Evolutionary conservation across 1,284 basidiomycete genomes (phyloP), one percentile per base, ranked within the genome.

Genomic region (Tilletia indica): DNA sequence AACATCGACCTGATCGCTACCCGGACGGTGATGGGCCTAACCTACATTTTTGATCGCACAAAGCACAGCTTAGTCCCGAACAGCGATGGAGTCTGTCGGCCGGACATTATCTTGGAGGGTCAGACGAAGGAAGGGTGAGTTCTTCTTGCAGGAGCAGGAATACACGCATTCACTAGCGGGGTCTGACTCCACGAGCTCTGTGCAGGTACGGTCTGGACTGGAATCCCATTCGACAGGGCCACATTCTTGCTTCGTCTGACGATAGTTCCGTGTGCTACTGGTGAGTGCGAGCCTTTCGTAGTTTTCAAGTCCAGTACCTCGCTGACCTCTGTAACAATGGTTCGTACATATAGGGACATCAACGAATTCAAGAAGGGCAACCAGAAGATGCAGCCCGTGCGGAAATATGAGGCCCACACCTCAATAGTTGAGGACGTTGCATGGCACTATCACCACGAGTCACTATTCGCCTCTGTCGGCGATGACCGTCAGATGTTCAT

Each of bases 1-100:
- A 99, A 99, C 83, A 92, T 93, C 5, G 93, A 99, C 85, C 85
- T 99, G 77, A 93, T 99, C 76, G 97, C 97, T 1, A 99, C 96
- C 9, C 96, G 98, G 78, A 88, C 94, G 11, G 89, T 96, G 8
- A 90, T 89, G 4, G 97, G 97, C 16, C 93, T 96, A 77, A 93
- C 97, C 11, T 88, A 92, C 76, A 87, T 99, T 48, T 99, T 99
- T 85, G 97, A 99, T 86, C 87, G 97, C 72, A 99, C 97, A 66
- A 98, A 97, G 85, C 96, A 99, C 85, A 90, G 93, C 75, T 94
- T 91, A 80, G 92, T 95, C 80, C 95, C 96, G 0, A 92, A 93
- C 79, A 88, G 90, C 42, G 92, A 93, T 16, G 82, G 81, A 5
- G 87, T 90, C 61, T 95, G 92, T 85, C 92, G 90, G 82, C 96